Evolutionary conservation across 106 monocot genomes (phyloP), one percentile per base, ranked within the genome.

Genomic region (Allium fistulosum): DNA sequence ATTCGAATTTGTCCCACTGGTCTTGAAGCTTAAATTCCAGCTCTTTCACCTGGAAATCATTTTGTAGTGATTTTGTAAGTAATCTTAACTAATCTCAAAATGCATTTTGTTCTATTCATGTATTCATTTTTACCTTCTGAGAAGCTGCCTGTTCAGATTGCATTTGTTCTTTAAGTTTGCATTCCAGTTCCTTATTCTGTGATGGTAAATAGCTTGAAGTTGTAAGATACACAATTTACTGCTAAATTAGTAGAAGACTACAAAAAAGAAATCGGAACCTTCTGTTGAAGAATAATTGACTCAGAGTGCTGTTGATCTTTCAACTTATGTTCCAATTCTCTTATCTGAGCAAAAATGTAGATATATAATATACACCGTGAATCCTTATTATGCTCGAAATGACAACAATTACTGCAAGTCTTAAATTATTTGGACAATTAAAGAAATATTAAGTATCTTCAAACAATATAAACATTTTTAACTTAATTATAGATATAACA

Each of bases 181-280:
- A 66, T 62, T 92, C 83, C 52, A 92, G 74, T 28, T 85, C 92
- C 26, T 63, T 82, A n/a, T 85, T 77, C 81, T 79, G 84, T 68
- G 75, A 75, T 57, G 80, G 76, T 48, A n/a, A 47, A 13, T 15
- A 7, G 12, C 50, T 16, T 15, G 10, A 8, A n/a, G 59, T 10
- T 59, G 10, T 16, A 8, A 59, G 13, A 28, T 3, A 28, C 28
- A 28, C 28, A 28, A 28, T 28, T 28, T 28, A 28, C 3, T 28
- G 28, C 28, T 28, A 28, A 28, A 28, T 28, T 28, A 28, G 28
- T 28, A 2, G 28, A 28, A 28, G 28, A 28, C 28, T 28, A 28
- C 1, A 62, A 62, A 12, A 10, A 63, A 53, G 53, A 17, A 4
- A 17, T 13, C 48, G 7, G 14, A 61, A 86, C 80, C 83, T 78